Evolutionary conservation across 75 land plant species (phyloP), one percentile per base, ranked within the genome.

Genomic region (Selaginella moellendorffii): DNA sequence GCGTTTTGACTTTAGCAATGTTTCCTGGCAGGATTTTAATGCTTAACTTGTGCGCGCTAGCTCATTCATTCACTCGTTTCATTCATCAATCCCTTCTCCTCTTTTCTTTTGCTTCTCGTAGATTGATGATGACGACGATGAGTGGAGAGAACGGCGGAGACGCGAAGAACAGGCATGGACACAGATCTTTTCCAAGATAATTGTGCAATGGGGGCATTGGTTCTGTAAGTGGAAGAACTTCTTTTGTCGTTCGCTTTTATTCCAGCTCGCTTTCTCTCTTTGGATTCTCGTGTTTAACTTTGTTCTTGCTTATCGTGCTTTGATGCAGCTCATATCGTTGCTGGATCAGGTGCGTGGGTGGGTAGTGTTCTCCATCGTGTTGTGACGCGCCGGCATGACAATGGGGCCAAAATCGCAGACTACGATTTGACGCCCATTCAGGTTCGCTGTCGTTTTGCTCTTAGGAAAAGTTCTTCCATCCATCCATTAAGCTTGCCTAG

Each of bases 161-260:
- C 77, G 71, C 65, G 87, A 74, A 67, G 73, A 79, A 1, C 53
- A 71, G 1, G 90, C 79, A 25, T 93, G 98, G 98, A 78, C 81
- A 17, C 63, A 72, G 46, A 66, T 83, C 14, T 85, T 93, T 62
- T 76, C 85, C 17, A 69, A 79, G 1, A 56, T 93, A 68, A 75
- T 93, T 29, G 82, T 78, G n/a, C 85, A 88, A 66, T 93, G 95
- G 98, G 85, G 84, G 42, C 98, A 93, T 28, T 88, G 84, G 84
- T 73, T 93, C 77, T 83, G 93, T 82, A 65, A 68, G 77, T 63
- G 9, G 17, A 27, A 5, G 10, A 36, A 36, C 46, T 5, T 14
- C 46, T 14, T 36, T 5, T 5, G 46, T n/a, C n/a, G n/a, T n/a
- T n/a, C n/a, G n/a, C n/a, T n/a, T n/a, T n/a, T n/a, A n/a, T n/a